Conservation (phyloP, 441 rosid genomes). For the Populus trichocarpa region DNA sequence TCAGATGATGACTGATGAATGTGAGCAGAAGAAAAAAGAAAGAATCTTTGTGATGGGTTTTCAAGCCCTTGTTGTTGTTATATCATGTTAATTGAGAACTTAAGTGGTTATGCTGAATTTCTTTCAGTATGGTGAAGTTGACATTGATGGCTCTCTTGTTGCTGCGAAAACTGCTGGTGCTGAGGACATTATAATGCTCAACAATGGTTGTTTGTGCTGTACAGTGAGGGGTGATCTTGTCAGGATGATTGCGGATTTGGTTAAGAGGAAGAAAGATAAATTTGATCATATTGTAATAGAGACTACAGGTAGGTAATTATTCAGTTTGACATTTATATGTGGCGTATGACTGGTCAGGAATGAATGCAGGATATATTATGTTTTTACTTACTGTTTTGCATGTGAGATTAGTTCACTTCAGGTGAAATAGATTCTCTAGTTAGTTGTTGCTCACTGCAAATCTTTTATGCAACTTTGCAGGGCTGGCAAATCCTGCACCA, state of each 20-base stretch:
- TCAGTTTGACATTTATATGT: neutral
- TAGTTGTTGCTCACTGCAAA: neutral
- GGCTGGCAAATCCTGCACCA: conserved; percentile 95
- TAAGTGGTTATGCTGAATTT: neutral
- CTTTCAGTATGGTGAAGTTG: conserved; percentile 82
- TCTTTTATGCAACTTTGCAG: conserved; percentile 28
- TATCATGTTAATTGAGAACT: neutral
- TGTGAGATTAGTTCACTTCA: neutral
- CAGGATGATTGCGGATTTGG: conserved; percentile 85
- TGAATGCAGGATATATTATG: neutral
- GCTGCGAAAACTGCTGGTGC: conserved; percentile 84
- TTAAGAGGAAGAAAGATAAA: conserved; percentile 64
- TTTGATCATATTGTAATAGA: conserved; percentile 94
- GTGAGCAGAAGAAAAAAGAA: neutral
- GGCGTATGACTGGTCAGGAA: neutral
- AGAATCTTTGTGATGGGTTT: neutral
- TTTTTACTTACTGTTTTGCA: neutral
- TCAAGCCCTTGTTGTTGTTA: neutral
- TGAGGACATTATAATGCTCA: conserved; percentile 88
- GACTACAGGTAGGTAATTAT: conserved; percentile 61
- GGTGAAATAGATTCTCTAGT: neutral
- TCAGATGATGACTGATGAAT: neutral
- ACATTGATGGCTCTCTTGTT: conserved; percentile 89
- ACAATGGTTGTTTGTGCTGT: conserved; percentile 95
- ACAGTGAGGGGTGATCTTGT: conserved; percentile 98